Conservation (phyloP, 2,329 filamentous ascomycete genomes). For the Shiraia sp. region DNA sequence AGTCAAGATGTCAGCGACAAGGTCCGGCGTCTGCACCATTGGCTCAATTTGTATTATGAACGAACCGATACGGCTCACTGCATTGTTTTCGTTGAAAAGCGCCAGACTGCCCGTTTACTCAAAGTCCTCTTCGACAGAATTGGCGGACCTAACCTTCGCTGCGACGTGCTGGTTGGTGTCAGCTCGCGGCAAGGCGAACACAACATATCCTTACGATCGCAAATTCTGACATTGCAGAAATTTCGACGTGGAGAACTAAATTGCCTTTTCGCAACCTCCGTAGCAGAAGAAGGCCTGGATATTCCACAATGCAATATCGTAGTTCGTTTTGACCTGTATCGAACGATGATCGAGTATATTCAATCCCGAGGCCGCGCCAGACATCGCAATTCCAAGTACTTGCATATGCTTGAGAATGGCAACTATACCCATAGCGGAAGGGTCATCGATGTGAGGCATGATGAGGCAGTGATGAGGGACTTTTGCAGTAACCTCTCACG, state of each 20-base stretch:
- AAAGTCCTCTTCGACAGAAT: constrained; percentile 67
- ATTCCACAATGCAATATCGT: constrained; percentile 70
- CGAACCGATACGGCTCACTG: constrained; percentile 65
- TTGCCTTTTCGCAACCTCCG: constrained; percentile 66
- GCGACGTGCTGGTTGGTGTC: constrained; percentile 68
- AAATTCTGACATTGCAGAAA: constrained; percentile 71
- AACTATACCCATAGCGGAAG: constrained; percentile 65
- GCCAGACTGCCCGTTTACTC: constrained; percentile 76
- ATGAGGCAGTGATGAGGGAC: constrained; percentile 65
- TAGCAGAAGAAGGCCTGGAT: constrained; percentile 69
- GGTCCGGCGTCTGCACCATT: constrained; percentile 63
- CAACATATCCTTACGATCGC: constrained; percentile 71
- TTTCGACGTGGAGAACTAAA: constrained; percentile 64
- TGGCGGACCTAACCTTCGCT: constrained; percentile 61
- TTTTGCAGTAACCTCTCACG: constrained; percentile 78
- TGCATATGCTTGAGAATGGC: constrained; percentile 77
- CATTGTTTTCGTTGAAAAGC: constrained; percentile 84
- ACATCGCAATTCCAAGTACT: constrained; percentile 74
- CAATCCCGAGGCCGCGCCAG: constrained; percentile 89
- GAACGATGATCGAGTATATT: constrained; percentile 90
- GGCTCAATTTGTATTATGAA: constrained; percentile 67
- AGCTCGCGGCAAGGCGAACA: constrained; percentile 58
- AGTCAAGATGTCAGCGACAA: constrained; percentile 69
- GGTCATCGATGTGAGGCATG: constrained; percentile 63
- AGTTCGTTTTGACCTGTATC: constrained; percentile 81